Base-by-base conservation (phyloP, 2,329 filamentous ascomycete genomes). In the Claviceps sp. region DNA sequence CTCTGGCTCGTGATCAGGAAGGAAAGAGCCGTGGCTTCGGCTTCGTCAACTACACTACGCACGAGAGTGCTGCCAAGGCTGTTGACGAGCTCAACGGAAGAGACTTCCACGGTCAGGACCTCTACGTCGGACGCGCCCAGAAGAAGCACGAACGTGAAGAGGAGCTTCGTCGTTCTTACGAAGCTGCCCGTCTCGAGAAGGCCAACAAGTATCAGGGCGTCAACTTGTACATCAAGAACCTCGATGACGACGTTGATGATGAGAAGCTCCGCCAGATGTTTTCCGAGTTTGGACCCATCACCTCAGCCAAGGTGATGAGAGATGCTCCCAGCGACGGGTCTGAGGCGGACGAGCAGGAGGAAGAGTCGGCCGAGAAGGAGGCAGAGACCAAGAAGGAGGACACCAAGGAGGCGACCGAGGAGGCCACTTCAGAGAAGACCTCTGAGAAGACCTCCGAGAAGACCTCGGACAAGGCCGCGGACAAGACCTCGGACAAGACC, bases 121-220 rank as follows among this genome's bases (percentile, higher is more conserved):
- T 98, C 55, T 98, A 98, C 67, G 93, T 98, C 61, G 93, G 93
- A 61, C 90, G 93, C 69, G 93, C 93, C 54, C 93, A 97, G 79
- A 98, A 98, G 87, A 98, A 98, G 81, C 93, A 97, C 70, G 93
- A 98, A 78, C 93, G 93, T 65, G 93, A 98, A 77, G 93, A 98
- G 76, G 93, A 98, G 74, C 84, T 98, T 56, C 90, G 93, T 75
- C 95, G 88, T 79, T 95, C 95, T 66, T 97, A 98, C 72, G 93
- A 98, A 74, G 91, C 91, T 65, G 89, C 89, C 63, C 91, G 93
- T 64, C 79, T 94, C 63, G 93, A 98, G 81, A 98, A 98, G 79
- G 90, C 89, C 70, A 94, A 82, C 76, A 98, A 98, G 78, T 98
- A 98, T 75, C 89, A 95, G 75, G 93, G 93, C 61, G 93, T 98